Evolutionary conservation across 176 grass and related monocot species (phyloP).

Genomic region (Pontederia crassipes): DNA sequence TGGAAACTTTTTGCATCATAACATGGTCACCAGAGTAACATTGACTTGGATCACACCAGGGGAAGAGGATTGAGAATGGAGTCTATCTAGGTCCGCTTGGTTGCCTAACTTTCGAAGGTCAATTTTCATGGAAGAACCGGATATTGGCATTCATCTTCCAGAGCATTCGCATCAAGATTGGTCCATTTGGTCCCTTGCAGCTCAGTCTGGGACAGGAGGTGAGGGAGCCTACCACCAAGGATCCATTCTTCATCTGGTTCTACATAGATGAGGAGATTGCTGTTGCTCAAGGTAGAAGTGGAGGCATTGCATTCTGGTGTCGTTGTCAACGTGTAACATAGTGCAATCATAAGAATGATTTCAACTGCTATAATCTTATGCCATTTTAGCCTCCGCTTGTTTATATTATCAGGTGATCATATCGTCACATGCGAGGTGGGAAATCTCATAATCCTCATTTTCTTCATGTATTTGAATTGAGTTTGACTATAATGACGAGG

Average conservation of each 20-base stretch:
- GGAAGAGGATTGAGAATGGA: slow-evolving; percentile 76
- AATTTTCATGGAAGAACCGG: slow-evolving; percentile 78
- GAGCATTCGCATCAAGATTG: slow-evolving; percentile 47
- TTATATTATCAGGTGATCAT: too few species aligned
- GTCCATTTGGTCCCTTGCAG: slow-evolving; percentile 58
- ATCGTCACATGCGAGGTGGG: too few species aligned
- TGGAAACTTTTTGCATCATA: not conserved
- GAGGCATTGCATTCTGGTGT: slow-evolving; percentile 82
- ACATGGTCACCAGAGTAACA: not conserved
- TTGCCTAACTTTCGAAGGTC: slow-evolving; percentile 63
- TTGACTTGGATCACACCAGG: slow-evolving; percentile 30
- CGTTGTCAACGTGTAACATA: slow-evolving; percentile 51
- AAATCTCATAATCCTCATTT: too few species aligned
- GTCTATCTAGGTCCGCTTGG: slow-evolving; percentile 62
- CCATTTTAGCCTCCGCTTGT: too few species aligned
- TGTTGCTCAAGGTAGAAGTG: slow-evolving; percentile 73
- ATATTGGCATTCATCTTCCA: slow-evolving; percentile 90
- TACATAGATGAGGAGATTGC: slow-evolving; percentile 89
- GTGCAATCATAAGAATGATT: not conserved
- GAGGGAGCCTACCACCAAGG: slow-evolving; percentile 65
- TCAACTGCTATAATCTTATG: too few species aligned
- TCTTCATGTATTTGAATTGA: too few species aligned
- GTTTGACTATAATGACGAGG: too few species aligned
- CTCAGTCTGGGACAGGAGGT: slow-evolving; percentile 27
- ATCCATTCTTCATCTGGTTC: slow-evolving; percentile 89